Base-by-base conservation (phyloP, 2,329 filamentous ascomycete species). In the Acephala macrosclerotiorum region DNA sequence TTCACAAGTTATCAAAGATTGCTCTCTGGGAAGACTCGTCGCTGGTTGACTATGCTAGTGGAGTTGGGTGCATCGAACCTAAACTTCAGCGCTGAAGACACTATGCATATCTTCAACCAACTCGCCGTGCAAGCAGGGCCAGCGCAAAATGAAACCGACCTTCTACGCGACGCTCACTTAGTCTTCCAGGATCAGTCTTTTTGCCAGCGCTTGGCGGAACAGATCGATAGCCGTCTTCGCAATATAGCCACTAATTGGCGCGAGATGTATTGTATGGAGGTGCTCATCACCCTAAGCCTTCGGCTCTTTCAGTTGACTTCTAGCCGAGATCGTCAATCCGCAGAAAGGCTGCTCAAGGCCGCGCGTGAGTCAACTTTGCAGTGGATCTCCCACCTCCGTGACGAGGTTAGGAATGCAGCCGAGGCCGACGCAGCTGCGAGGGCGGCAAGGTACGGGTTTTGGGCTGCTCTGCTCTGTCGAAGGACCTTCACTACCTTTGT, bases 41-140 rank as follows among this genome's bases (percentile, higher is more conserved):
- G 84, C 11, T 86, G 85, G 83, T 71, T 79, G 2, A 77, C 79
- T 5, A 79, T 87, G 0, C 71, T 86, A 0, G 68, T 79, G 1
- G 84, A 87, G 69, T 69, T 87, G 5, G 83, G 80, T 0, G 80
- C 82, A 3, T 81, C 83, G 0, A 84, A 83, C 65, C 63, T 92
- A 14, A 90, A 90, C 68, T 86, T 91, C 68, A 86, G 84, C 35
- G 82, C 80, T 0, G 80, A 85, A 42, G 79, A 83, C 0, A 85
- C 85, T 0, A 80, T 80, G 53, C 66, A 77, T 0, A 68, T 90
- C 0, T 73, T 91, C 3, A 77, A 78, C 1, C 83, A 86, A 14
- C 76, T 91, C 1, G 78, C 82, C 0, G 68, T 84, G 0, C 84
- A 91, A 68, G 81, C 80, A 1, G 90, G 90, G 0, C 87, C 87